Evolutionary conservation across 495 filamentous ascomycete genomes (phyloP).

Genomic region (Penicillium tannophilum): DNA sequence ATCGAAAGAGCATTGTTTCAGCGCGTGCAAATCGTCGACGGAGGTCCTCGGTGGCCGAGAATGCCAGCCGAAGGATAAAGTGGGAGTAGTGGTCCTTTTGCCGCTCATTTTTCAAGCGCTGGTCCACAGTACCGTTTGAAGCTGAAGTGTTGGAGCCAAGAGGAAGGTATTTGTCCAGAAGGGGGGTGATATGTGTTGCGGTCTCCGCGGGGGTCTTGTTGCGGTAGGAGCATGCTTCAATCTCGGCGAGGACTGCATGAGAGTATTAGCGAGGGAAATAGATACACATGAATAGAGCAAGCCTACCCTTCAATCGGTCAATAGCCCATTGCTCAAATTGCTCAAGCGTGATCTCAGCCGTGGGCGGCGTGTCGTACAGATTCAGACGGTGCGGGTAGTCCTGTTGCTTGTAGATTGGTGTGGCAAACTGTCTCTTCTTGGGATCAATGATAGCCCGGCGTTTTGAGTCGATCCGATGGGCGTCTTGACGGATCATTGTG

Average conservation of each 20-base stretch:
- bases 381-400: slow-evolving; percentile 87
- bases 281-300: not conserved
- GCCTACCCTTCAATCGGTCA: slow-evolving; percentile 74
- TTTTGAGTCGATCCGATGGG: slow-evolving; percentile 78
- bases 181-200: slow-evolving; percentile 70
- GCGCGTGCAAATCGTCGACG: slow-evolving; percentile 84
- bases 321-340: slow-evolving; percentile 99
- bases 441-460: slow-evolving; percentile 70
- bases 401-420: slow-evolving; percentile 66
- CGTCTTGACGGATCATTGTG: slow-evolving; percentile 73
- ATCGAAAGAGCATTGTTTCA: slow-evolving; percentile 83
- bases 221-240: slow-evolving; percentile 95
- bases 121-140: slow-evolving; percentile 47
- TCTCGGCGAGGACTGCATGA: slow-evolving; percentile 79
- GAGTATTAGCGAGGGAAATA: slow-evolving; percentile 9
- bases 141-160: slow-evolving; percentile 75
- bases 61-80: slow-evolving; percentile 94
- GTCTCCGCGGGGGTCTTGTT: slow-evolving; percentile 83
- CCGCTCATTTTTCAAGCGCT: slow-evolving; percentile 67
- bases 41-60: slow-evolving; percentile 87
- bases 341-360: slow-evolving; percentile 92
- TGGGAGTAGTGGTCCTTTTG: slow-evolving; percentile 98
- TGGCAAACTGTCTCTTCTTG: slow-evolving; percentile 85
- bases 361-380: slow-evolving; percentile 87
- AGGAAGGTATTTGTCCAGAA: slow-evolving; percentile 84